Base-by-base conservation (phyloP, 495 filamentous ascomycete species). In the Lichenothelia convexa region DNA sequence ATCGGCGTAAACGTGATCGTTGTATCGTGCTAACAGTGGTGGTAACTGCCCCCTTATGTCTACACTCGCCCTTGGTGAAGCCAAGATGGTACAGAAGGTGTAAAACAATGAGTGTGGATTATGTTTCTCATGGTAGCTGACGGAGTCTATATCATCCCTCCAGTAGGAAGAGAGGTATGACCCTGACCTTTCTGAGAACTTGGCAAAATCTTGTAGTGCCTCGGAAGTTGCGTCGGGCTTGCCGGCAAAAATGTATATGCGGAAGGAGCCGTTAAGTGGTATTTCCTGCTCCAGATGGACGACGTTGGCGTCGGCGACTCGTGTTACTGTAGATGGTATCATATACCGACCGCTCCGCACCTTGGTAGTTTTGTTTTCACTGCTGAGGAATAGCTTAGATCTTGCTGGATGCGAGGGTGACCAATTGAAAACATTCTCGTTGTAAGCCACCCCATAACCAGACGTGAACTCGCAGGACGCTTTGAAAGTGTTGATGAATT, bases 211-310 rank as follows among this genome's bases (percentile, higher is more conserved):
- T 13, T 60, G 45, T 22, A 91, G 58, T 3, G 83, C 80, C 37
- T 59, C 61, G 38, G 59, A 55, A 13, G 70, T 76, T 35, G 58
- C 55, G 8, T 55, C 44, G 38, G 75, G 78, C 21, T 66, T 68
- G 40, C 84, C 84, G 29, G 71, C 80, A 47, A 91, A 89, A 42
- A 93, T 50, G 48, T 80, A 91, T 47, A 93, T 67, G 21, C 82
- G 70, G 67, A 84, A 92, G 7, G 83, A 73, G 38, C 84, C 83
- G 56, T 91, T 91, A 35, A 81, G 62, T 0, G 84, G 84, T 34
- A 92, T 64, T 41, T 86, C 80, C 55, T 93, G 83, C 57, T 92
- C 84, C 26, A 92, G 59, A 45, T 89, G 78, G 11, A 87, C 80
- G 18, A 78, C 68, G 60, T 89, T 91, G 48, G 80, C 73, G 50